Percentiles rank a stretch among this genome's conserved stretches.
Evolutionary conservation across 2,329 filamentous ascomycete genomes (phyloP).

Genomic region (Emmonsiellopsis sp.): DNA sequence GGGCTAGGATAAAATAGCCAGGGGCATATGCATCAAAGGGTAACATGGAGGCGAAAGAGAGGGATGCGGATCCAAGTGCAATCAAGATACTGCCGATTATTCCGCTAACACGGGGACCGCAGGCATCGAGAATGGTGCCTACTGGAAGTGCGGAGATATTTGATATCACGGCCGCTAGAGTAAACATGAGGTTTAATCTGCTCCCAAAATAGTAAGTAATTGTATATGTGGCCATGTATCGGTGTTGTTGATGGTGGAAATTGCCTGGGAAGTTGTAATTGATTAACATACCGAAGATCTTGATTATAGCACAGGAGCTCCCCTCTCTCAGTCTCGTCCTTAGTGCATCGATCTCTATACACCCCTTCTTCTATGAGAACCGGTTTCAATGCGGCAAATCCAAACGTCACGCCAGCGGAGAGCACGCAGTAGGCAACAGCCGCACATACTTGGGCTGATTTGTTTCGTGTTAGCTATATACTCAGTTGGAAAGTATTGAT

Average conservation of each 20-base stretch:
- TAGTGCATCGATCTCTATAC: slow-evolving; percentile 56
- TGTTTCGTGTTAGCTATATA: neutral
- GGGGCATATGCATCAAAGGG: slow-evolving; percentile 66
- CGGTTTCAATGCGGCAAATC: slow-evolving; percentile 77
- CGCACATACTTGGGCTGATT: slow-evolving; percentile 56
- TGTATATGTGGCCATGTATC: no score
- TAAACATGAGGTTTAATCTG: slow-evolving; percentile 84
- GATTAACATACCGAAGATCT: slow-evolving; percentile 39
- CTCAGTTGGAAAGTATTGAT: neutral
- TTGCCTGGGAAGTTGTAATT: neutral
- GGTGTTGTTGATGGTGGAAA: neutral
- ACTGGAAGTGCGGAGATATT: slow-evolving; percentile 81
- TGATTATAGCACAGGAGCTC: slow-evolving; percentile 50
- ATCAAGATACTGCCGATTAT: slow-evolving; percentile 63
- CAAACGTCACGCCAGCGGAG: slow-evolving; percentile 71
- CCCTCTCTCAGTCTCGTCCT: slow-evolving; percentile 41
- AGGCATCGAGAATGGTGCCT: slow-evolving; percentile 74
- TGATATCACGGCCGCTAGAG: slow-evolving; percentile 74
- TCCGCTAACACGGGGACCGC: slow-evolving; percentile 68
- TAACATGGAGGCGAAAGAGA: slow-evolving; percentile 57
- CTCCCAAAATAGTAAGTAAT: neutral
- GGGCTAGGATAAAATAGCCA: slow-evolving; percentile 66
- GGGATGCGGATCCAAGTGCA: slow-evolving; percentile 58
- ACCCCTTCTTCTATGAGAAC: slow-evolving; percentile 65
- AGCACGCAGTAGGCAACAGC: slow-evolving; percentile 67